Conservation (phyloP, 177 flowering plant genomes). For the Tripterygium wilfordii region DNA sequence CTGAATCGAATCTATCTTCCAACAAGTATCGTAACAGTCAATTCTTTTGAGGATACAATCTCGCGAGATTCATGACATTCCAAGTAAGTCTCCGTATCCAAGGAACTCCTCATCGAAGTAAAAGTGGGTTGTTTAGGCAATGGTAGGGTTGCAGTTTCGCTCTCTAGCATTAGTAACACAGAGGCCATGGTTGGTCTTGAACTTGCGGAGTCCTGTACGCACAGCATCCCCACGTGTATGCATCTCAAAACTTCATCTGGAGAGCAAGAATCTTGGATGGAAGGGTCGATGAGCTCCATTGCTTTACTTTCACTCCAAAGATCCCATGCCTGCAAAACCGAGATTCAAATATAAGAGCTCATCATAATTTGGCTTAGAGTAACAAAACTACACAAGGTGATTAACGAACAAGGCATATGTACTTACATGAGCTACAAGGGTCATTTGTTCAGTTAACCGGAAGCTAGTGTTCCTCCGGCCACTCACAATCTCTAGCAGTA, state of each 20-base stretch:
- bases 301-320: conserved; percentile 37
- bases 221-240: conserved; percentile 37
- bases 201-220: conserved; percentile 33
- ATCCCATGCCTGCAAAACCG: conserved; percentile 40
- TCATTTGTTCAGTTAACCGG: conserved; percentile 8
- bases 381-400: too few species aligned
- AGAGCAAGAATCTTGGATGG: background rate
- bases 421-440: conserved; percentile 32
- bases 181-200: conserved; percentile 6
- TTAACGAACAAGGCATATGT: background rate
- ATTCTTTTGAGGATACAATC: conserved; percentile 18
- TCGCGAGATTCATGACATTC: conserved; percentile 14
- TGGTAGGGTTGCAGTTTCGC: background rate
- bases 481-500: conserved; percentile 20
- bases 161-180: conserved; percentile 1
- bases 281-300: conserved; percentile 12
- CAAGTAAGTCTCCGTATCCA: conserved; percentile 5
- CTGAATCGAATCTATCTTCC: conserved; percentile 18
- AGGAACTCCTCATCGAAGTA: conserved; percentile 17
- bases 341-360: conserved; percentile 14
- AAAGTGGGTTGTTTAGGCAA: conserved; percentile 4
- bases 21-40: conserved; percentile 17
- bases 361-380: too few species aligned
- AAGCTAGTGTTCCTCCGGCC: conserved; percentile 31
- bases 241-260: conserved; percentile 31